These are phyloP conservation scores for Fraxinus velutina DNA, from an alignment of 305 asterid genomes.

Conservation along the genomic window DNA sequence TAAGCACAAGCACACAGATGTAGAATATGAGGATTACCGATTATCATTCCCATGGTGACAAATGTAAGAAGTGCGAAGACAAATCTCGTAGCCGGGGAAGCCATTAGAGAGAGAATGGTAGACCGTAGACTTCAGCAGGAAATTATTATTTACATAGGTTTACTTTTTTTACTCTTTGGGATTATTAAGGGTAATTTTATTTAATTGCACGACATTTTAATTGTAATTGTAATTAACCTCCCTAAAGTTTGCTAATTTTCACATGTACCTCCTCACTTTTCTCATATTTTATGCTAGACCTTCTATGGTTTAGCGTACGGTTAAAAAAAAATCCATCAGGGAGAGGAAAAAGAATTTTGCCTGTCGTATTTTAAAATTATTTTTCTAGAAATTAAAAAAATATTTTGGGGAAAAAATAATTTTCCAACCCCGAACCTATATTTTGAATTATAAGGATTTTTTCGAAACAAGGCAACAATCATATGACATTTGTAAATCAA, in stretches of 20 bases:
- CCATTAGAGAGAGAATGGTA: not conserved
- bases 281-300: not conserved
- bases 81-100: slow-evolving; percentile 29
- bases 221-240: not conserved
- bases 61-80: slow-evolving; percentile 57
- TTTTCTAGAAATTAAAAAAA: not conserved
- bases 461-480: not conserved
- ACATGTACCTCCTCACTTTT: not conserved
- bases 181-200: too few relatives aligned
- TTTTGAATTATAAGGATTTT: not conserved
- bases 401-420: not conserved
- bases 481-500: not conserved
- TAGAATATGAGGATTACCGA: slow-evolving; percentile 39
- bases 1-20: not conserved
- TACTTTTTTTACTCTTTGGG: not conserved
- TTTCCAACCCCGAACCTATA: not conserved
- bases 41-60: slow-evolving; percentile 66
- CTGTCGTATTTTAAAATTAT: not conserved
- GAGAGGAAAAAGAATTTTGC: not conserved
- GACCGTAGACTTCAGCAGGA: not conserved
- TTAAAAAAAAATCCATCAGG: not conserved
- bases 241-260: not conserved
- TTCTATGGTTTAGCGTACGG: too few relatives aligned
- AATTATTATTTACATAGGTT: not conserved
- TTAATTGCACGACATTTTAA: not conserved